phyloP scores from a whole-genome alignment of 768 basidiomycete genomes.

The Trametes cingulata region DNA sequence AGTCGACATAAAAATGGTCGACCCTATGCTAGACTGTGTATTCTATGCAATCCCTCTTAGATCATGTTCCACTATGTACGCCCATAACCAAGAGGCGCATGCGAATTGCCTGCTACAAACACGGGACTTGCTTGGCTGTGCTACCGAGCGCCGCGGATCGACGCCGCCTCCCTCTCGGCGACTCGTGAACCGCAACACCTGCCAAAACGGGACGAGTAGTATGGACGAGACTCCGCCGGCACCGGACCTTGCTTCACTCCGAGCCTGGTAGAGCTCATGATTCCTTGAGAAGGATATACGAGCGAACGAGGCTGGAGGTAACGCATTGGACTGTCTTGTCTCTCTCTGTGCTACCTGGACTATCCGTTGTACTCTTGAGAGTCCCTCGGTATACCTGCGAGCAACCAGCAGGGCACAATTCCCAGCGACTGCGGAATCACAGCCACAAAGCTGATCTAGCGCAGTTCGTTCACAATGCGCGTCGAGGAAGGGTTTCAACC shows the following conservation, averaged over 20 bases:
- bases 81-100: too few relatives aligned
- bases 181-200: constrained; percentile 10
- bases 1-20: background rate
- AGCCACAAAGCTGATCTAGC: background rate
- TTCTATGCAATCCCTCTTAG: background rate
- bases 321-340: background rate
- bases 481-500: constrained; percentile 68
- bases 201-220: constrained; percentile 1
- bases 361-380: background rate
- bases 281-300: background rate
- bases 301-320: background rate
- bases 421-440: background rate
- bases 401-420: too few relatives aligned
- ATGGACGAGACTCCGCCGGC: background rate
- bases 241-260: constrained; percentile 3
- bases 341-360: background rate
- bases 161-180: background rate
- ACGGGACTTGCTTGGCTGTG: too few relatives aligned
- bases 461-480: constrained; percentile 44
- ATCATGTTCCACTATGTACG: too few relatives aligned
- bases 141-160: too few relatives aligned
- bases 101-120: too few relatives aligned
- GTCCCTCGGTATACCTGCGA: background rate
- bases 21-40: background rate
- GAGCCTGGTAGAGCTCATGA: constrained; percentile 2